phyloP scores from a whole-genome alignment of 768 basidiomycete genomes.

The Boletus tylopilopsis region DNA sequence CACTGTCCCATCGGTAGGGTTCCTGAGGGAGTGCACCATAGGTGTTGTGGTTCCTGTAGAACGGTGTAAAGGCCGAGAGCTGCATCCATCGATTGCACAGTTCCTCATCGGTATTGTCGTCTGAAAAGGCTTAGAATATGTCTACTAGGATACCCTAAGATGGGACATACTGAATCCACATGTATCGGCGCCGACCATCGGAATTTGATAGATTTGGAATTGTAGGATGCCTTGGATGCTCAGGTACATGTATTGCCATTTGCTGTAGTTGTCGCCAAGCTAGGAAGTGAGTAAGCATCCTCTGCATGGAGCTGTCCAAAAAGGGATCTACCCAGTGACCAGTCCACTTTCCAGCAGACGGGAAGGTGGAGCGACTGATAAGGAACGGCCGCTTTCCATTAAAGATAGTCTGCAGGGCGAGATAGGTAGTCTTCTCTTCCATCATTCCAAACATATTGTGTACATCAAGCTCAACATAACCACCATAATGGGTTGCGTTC shows the following conservation, averaged over 20 bases:
- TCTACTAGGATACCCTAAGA: not conserved
- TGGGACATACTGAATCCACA: slow-evolving; percentile 31
- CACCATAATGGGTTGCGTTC: slow-evolving; percentile 66
- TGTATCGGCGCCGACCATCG: slow-evolving; percentile 80
- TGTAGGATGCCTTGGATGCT: slow-evolving; percentile 75
- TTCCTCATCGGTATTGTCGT: slow-evolving; percentile 72
- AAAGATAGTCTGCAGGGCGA: slow-evolving; percentile 50
- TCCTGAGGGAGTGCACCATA: slow-evolving; percentile 70
- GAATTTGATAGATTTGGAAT: slow-evolving; percentile 82
- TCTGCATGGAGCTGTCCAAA: not conserved
- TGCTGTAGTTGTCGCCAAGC: slow-evolving; percentile 76
- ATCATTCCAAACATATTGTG: slow-evolving; percentile 73
- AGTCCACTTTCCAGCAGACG: slow-evolving; percentile 64
- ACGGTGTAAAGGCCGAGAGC: slow-evolving; percentile 77
- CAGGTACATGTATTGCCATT: slow-evolving; percentile 68
- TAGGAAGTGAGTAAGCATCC: slow-evolving; percentile 20
- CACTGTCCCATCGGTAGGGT: slow-evolving; percentile 78
- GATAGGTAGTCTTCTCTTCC: slow-evolving; percentile 64
- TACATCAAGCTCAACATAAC: slow-evolving; percentile 59
- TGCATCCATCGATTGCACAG: slow-evolving; percentile 86
- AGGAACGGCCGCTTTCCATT: slow-evolving; percentile 66
- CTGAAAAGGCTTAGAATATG: slow-evolving; percentile 9
- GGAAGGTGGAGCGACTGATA: slow-evolving; percentile 67
- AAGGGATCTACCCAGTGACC: slow-evolving; percentile 57
- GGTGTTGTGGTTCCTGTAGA: slow-evolving; percentile 77